Evolutionary conservation across 768 basidiomycete genomes (phyloP), one percentile per base, ranked within the genome.

Genomic region (Cubamyces sp.): DNA sequence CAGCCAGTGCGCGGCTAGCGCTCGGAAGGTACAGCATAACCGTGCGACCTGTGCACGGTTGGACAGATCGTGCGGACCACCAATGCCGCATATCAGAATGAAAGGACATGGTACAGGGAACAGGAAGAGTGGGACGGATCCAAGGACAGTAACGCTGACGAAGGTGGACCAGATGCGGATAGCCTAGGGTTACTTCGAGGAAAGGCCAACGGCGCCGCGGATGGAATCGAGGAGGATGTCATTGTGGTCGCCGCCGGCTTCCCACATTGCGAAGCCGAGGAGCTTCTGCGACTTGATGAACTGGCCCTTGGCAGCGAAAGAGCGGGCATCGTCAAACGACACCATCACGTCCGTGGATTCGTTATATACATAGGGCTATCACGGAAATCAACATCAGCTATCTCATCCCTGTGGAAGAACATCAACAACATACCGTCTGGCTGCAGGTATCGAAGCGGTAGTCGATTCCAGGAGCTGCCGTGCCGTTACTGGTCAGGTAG

Each of bases 181-280:
- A 37, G n/a, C 23, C 23, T 54, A 42, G 57, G 43, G 45, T 30
- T 43, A 15, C 55, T 56, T 56, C 18, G 54, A 34, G 8, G 45
- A 25, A 34, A 66, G 68, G 21, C 68, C 71, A 7, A 61, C 61
- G 3, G 46, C 72, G 19, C 39, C 11, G 46, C 70, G 70, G 64
- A 90, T 87, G 5, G 89, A 77, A 70, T 88, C 78, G 3, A 91
- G 75, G 46, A 91, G 76, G 19, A 82, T 78, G 67, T 90, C 79
- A n/a, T 84, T 64, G 52, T 74, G 79, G 69, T 90, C 90, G 4
- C 87, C 87, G 30, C 82, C 87, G 48, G 86, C 81, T 69, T 91
- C 86, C 88, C 88, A 91, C 74, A 87, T 82, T 1, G 84, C 76
- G 71, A 91, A 91, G 3, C 90, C 90, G 60, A 75, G 77, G n/a